Percentiles rank a stretch among this genome's conserved stretches.
These are phyloP conservation scores for Tolypocladium tundrense DNA, from an alignment of 2,329 filamentous ascomycete genomes.

Conservation along the genomic window DNA sequence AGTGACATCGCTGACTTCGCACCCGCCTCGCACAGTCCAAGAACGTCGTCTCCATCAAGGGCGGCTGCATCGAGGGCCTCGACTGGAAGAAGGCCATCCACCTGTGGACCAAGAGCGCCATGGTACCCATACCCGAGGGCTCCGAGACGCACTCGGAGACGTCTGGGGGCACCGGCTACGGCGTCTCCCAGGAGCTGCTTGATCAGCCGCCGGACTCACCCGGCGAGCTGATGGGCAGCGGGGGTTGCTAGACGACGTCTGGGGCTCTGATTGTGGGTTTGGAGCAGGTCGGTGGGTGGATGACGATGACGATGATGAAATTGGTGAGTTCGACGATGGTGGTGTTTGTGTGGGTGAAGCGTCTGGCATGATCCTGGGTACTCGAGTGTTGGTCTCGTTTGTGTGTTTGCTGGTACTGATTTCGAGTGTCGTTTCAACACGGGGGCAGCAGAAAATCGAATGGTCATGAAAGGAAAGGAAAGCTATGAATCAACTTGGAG, in stretches of 20 bases:
- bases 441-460: background rate
- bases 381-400: background rate
- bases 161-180: slow-evolving; percentile 33
- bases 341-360: no score
- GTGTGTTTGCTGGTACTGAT: background rate
- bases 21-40: background rate
- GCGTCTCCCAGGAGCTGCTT: slow-evolving; percentile 31
- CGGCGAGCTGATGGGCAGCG: slow-evolving; percentile 19
- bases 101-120: slow-evolving; percentile 58
- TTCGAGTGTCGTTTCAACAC: background rate
- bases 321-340: background rate
- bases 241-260: slow-evolving; percentile 10
- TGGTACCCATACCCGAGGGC: slow-evolving; percentile 58
- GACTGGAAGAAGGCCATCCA: slow-evolving; percentile 52
- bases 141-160: slow-evolving; percentile 47
- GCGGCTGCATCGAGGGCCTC: slow-evolving; percentile 54
- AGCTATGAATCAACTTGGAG: background rate
- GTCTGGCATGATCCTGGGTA: background rate
- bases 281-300: background rate
- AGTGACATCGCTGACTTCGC: background rate
- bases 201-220: slow-evolving; percentile 31
- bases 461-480: background rate
- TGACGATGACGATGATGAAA: no score
- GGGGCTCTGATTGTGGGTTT: background rate
- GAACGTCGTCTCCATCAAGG: slow-evolving; percentile 54